Evolutionary conservation across 176 grass and related monocot genomes (phyloP).

Genomic region (Aegilops longissima): DNA sequence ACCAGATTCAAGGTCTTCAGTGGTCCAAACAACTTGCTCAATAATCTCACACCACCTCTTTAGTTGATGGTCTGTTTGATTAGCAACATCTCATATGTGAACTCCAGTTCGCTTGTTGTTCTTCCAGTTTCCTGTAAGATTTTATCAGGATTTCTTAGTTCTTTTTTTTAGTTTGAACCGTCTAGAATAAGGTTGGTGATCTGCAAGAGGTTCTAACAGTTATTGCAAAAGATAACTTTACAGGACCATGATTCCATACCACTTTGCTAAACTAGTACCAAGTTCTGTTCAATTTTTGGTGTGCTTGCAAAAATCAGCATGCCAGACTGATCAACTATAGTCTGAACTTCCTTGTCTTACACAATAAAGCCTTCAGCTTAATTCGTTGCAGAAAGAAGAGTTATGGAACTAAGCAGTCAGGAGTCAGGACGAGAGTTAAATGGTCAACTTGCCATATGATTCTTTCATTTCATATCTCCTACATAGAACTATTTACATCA

Average conservation of each 20-base stretch:
- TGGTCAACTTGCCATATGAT: neutral
- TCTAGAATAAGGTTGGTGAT: neutral
- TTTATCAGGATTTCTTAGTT: neutral
- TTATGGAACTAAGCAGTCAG: neutral
- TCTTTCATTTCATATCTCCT: neutral
- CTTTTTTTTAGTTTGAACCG: neutral
- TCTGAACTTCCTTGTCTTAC: neutral
- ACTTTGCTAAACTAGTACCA: neutral
- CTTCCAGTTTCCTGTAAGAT: neutral
- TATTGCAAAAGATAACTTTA: neutral
- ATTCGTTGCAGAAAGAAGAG: neutral
- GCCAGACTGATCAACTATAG: neutral
- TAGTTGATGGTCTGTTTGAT: neutral
- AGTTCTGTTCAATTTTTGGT: too few species aligned
- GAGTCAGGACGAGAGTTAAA: neutral
- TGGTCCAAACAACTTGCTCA: neutral
- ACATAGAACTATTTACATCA: conserved; percentile 13
- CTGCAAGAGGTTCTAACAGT: neutral
- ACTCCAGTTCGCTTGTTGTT: neutral
- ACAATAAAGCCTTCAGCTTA: neutral
- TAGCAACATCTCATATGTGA: neutral
- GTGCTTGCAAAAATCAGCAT: neutral
- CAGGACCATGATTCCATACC: neutral
- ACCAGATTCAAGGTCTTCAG: neutral
- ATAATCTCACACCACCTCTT: neutral